phyloP scores from a whole-genome alignment of 2,329 filamentous ascomycete genomes.

The Proliferodiscus dingleyae region DNA sequence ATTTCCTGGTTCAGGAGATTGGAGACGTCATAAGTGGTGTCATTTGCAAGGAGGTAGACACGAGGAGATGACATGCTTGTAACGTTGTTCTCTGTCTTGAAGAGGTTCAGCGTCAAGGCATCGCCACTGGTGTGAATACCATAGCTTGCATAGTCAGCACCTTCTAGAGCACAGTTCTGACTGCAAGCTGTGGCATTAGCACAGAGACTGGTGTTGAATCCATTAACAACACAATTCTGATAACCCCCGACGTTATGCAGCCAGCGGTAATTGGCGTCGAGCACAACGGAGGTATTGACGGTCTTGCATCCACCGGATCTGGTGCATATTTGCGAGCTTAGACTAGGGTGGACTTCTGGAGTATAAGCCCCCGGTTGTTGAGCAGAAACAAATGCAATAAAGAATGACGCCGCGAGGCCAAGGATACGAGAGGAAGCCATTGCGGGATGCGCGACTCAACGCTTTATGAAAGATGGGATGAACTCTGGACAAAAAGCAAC shows the following conservation, averaged over 20 bases:
- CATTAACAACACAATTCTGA: constrained; percentile 28
- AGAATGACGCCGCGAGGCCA: constrained; percentile 1
- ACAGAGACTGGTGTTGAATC: constrained; percentile 40
- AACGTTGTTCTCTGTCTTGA: constrained; percentile 14
- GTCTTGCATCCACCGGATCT: constrained; percentile 43
- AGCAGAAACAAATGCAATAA: constrained; percentile 7
- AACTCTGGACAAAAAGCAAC: neutral
- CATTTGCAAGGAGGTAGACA: constrained; percentile 18
- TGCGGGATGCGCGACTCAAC: neutral
- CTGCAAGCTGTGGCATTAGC: constrained; percentile 46
- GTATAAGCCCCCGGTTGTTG: constrained; percentile 12
- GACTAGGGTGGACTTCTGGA: constrained; percentile 44
- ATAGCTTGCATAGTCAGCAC: constrained; percentile 44
- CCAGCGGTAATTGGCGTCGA: constrained; percentile 43
- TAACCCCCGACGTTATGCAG: constrained; percentile 28
- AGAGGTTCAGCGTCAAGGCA: constrained; percentile 32
- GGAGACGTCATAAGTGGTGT: constrained; percentile 57
- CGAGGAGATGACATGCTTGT: constrained; percentile 36
- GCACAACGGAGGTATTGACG: constrained; percentile 45
- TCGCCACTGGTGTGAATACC: constrained; percentile 37
- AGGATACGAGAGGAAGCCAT: neutral
- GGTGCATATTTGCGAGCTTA: constrained; percentile 49
- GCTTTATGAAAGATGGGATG: neutral
- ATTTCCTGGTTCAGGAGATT: constrained; percentile 62
- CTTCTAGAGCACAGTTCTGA: constrained; percentile 49